Evolutionary conservation across 2,329 filamentous ascomycete species (phyloP), one percentile per base, ranked within the genome.

Genomic region (Aspergillus sp.): DNA sequence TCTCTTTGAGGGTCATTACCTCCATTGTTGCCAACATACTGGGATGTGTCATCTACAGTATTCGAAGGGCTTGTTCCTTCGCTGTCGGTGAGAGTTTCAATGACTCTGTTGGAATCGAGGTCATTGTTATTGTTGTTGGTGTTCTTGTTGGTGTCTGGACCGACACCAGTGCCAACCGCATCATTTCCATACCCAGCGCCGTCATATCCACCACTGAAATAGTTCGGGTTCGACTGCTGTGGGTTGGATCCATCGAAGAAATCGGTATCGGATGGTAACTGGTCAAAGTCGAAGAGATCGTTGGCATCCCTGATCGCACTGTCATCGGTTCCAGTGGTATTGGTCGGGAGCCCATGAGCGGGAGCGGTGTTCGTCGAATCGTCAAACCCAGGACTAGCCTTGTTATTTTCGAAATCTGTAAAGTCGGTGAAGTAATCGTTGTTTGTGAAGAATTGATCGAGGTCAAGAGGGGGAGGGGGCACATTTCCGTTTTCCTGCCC

Each of bases 371-470:
- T 44, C 35, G 52, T 44, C 35, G 56, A 44, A 41, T 61, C 53
- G 35, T 56, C 55, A 46, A 54, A 57, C 32, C 56, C 54, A 19
- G 60, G 36, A 32, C 51, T 57, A 9, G 50, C 53, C 32, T 62
- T 60, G 30, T 57, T 58, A 33, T 63, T 52, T n/a, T 66, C 60
- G 26, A 59, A 44, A 30, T 66, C 64, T 9, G 50, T 58, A 42
- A 69, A 58, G 43, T 73, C 69, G 26, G 72, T 69, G 51, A 79
- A 79, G 55, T 76, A 79, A 52, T 80, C 76, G 28, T 74, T 74
- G 52, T 78, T 19, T 19, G 19, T 75, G 49, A 81, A 74, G 50
- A 81, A 78, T n/a, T 71, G 68, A 52, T 80, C 76, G 2, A 81
- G 70, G 50, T 81, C 78, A 34, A 80, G 68, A 3, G 68, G 63